Conservation (phyloP, 2,329 filamentous ascomycete species). For the Neurospora sp. region DNA sequence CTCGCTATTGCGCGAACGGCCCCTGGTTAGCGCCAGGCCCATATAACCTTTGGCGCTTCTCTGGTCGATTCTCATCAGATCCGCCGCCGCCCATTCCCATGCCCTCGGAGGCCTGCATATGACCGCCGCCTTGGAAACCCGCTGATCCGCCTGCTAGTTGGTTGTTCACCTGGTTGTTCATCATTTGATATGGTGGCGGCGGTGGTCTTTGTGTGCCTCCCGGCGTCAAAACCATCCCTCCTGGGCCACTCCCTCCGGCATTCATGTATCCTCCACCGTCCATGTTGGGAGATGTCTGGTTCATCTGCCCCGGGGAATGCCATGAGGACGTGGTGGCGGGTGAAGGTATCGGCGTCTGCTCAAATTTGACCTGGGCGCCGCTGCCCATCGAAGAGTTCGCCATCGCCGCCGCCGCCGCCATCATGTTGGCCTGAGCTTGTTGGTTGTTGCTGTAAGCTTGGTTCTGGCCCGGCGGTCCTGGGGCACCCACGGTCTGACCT, state of each 20-base stretch:
- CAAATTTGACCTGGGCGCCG: slow-evolving; percentile 36
- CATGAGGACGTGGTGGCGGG: slow-evolving; percentile 37
- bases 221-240: slow-evolving; percentile 29
- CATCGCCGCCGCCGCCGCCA: slow-evolving; percentile 11
- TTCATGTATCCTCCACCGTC: slow-evolving; percentile 35
- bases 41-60: slow-evolving; percentile 44
- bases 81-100: slow-evolving; percentile 14
- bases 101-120: slow-evolving; percentile 18
- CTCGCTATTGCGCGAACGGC: slow-evolving; percentile 27
- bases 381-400: slow-evolving; percentile 21
- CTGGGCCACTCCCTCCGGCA: slow-evolving; percentile 30
- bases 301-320: slow-evolving; percentile 43
- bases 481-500: slow-evolving; percentile 21
- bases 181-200: slow-evolving; percentile 8
- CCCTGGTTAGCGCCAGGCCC: slow-evolving; percentile 24
- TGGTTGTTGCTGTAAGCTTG: slow-evolving; percentile 1
- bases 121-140: not conserved
- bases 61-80: slow-evolving; percentile 30
- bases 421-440: slow-evolving; percentile 4
- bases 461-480: slow-evolving; percentile 4
- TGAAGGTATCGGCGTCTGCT: slow-evolving; percentile 45
- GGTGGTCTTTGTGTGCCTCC: slow-evolving; percentile 24
- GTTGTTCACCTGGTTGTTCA: not conserved
- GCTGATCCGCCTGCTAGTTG: slow-evolving; percentile 3
- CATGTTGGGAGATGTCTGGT: slow-evolving; percentile 38